These are phyloP conservation scores for Neurospora intermedia DNA, from an alignment of 495 filamentous ascomycete species.

Conservation along the genomic window DNA sequence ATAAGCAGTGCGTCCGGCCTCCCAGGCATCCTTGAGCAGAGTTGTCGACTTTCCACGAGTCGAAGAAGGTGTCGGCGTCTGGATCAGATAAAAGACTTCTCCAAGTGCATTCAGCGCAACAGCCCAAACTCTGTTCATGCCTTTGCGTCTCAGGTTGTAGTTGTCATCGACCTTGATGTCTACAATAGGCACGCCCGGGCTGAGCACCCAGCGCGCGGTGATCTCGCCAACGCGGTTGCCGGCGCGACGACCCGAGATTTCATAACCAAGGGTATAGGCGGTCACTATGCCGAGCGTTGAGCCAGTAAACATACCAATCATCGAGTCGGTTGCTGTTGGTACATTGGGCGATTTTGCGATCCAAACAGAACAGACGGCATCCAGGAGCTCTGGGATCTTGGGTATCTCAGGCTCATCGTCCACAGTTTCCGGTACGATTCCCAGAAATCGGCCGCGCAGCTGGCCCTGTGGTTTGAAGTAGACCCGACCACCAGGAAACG, in stretches of 20 bases:
- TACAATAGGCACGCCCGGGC: conserved; percentile 87
- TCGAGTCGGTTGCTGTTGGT: conserved; percentile 59
- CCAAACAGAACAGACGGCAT: conserved; percentile 72
- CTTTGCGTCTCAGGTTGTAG: conserved; percentile 56
- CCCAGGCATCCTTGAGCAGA: conserved; percentile 55
- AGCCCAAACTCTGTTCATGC: conserved; percentile 68
- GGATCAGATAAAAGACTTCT: conserved; percentile 75
- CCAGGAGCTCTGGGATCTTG: conserved; percentile 46
- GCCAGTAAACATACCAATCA: conserved; percentile 73
- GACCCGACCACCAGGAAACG: conserved; percentile 63
- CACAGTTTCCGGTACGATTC: conserved; percentile 35
- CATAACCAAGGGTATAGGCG: conserved; percentile 65
- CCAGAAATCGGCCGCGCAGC: conserved; percentile 66
- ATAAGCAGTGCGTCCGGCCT: conserved; percentile 60
- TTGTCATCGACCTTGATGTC: conserved; percentile 75
- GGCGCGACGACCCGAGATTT: conserved; percentile 53
- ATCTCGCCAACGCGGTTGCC: conserved; percentile 52
- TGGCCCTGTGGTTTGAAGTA: conserved; percentile 70
- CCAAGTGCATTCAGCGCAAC: conserved; percentile 83
- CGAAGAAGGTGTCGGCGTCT: conserved; percentile 42
- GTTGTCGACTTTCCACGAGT: conserved; percentile 41
- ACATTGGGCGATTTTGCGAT: conserved; percentile 74
- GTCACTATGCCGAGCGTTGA: conserved; percentile 82
- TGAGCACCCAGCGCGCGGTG: conserved; percentile 77
- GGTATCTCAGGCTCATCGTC: conserved; percentile 57